phyloP scores from a whole-genome alignment of 1,284 basidiomycete genomes.

The Waitea zeae region DNA sequence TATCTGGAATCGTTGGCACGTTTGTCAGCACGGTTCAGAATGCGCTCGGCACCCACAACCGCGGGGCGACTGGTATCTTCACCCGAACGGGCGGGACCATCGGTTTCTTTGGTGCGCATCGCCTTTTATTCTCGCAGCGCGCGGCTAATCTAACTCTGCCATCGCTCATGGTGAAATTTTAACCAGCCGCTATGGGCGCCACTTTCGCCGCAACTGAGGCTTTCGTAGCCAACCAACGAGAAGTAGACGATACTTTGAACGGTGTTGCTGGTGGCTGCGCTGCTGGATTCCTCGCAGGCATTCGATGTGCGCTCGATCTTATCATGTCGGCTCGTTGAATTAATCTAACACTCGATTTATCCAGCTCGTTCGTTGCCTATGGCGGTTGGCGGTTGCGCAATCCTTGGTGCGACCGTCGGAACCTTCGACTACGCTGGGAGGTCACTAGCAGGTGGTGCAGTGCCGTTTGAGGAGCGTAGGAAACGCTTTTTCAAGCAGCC shows the following conservation, averaged over 20 bases:
- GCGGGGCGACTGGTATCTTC: slow-evolving; percentile 78
- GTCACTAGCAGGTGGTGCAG: slow-evolving; percentile 25
- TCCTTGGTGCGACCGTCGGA: slow-evolving; percentile 69
- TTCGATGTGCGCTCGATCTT: slow-evolving; percentile 53
- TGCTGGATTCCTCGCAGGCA: slow-evolving; percentile 80
- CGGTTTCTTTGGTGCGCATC: slow-evolving; percentile 57
- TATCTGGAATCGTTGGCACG: slow-evolving; percentile 58
- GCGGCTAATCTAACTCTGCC: neutral
- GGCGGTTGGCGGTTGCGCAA: slow-evolving; percentile 67
- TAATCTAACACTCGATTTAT: slow-evolving; percentile 6
- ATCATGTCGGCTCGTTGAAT: slow-evolving; percentile 4
- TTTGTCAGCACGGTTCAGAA: slow-evolving; percentile 76
- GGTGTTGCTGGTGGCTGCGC: slow-evolving; percentile 83
- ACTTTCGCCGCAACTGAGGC: slow-evolving; percentile 77
- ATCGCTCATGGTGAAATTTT: too few species aligned
- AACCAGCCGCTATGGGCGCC: slow-evolving; percentile 77
- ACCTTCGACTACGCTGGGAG: slow-evolving; percentile 73
- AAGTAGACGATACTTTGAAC: slow-evolving; percentile 73
- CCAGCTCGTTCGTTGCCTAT: slow-evolving; percentile 73
- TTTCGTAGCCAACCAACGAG: slow-evolving; percentile 64
- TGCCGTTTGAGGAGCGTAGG: slow-evolving; percentile 39
- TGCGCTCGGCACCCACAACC: slow-evolving; percentile 63
- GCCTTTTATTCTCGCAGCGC: neutral
- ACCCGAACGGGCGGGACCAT: slow-evolving; percentile 67
- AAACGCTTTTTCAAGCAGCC: slow-evolving; percentile 55